Conservation (phyloP, 306 rosid genomes). For the Vachellia collinsii region DNA sequence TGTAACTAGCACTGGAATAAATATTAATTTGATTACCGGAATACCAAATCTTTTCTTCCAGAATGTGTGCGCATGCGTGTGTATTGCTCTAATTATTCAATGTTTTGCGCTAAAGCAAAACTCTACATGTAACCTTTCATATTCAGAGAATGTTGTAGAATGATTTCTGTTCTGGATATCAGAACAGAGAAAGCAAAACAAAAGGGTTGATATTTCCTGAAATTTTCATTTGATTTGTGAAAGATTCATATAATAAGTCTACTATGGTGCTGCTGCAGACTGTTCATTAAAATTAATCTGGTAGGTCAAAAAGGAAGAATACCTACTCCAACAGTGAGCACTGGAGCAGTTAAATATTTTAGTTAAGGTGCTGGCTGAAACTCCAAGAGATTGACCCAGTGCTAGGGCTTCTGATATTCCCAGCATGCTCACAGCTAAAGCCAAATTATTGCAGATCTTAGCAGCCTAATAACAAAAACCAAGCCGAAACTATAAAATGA, state of each 20-base stretch:
- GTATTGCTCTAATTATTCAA: not conserved
- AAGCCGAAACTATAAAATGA: slow-evolving; percentile 19
- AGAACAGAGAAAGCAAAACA: slow-evolving; percentile 12
- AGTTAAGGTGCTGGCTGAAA: slow-evolving; percentile 75
- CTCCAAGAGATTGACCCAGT: slow-evolving; percentile 88
- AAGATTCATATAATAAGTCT: slow-evolving; percentile 2
- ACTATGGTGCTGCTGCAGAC: not conserved
- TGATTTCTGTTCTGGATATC: slow-evolving; percentile 13
- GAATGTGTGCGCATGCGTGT: not conserved
- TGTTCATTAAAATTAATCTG: slow-evolving; percentile 11
- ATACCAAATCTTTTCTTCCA: not conserved
- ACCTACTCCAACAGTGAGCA: slow-evolving; percentile 99
- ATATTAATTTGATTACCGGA: slow-evolving; percentile 19
- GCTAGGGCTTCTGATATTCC: slow-evolving; percentile 96
- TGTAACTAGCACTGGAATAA: slow-evolving; percentile 77
- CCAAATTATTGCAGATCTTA: slow-evolving; percentile 90
- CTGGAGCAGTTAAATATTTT: slow-evolving; percentile 87
- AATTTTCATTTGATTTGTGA: slow-evolving; percentile 18
- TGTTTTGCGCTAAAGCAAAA: not conserved
- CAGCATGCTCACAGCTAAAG: slow-evolving; percentile 94
- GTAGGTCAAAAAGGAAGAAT: slow-evolving; percentile 26
- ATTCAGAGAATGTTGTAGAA: not conserved
- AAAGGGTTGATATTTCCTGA: not conserved
- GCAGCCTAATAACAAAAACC: slow-evolving; percentile 70
- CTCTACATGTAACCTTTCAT: not conserved